These are phyloP conservation scores for Phytophthora parvispora DNA, from an alignment of 352 stramenopile species.

Conservation along the genomic window DNA sequence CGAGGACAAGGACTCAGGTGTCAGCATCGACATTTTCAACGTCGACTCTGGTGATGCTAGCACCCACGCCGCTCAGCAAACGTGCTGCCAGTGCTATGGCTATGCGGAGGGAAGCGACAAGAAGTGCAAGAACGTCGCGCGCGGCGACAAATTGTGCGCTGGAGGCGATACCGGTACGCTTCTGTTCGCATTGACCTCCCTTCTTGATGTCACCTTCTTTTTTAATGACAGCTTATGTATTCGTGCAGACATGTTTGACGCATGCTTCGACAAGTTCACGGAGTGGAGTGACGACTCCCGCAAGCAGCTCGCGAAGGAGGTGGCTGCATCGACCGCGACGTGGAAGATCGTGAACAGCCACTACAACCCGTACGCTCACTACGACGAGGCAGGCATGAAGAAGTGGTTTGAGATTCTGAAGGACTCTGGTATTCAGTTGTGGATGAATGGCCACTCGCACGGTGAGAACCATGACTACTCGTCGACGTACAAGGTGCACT, in stretches of 20 bases:
- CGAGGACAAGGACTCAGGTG: slow-evolving; percentile 42
- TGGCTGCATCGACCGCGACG: slow-evolving; percentile 56
- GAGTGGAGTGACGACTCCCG: slow-evolving; percentile 64
- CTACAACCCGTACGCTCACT: slow-evolving; percentile 67
- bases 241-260: slow-evolving; percentile 46
- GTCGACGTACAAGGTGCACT: slow-evolving; percentile 61
- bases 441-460: slow-evolving; percentile 70
- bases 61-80: slow-evolving; percentile 57
- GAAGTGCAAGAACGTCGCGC: slow-evolving; percentile 52
- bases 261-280: slow-evolving; percentile 50
- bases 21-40: slow-evolving; percentile 74
- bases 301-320: slow-evolving; percentile 44
- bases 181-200: no score
- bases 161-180: slow-evolving; percentile 28
- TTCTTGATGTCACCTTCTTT: not conserved
- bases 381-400: slow-evolving; percentile 31
- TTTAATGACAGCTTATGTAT: not conserved
- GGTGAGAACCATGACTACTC: slow-evolving; percentile 76
- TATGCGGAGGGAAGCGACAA: slow-evolving; percentile 51
- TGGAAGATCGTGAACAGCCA: slow-evolving; percentile 80
- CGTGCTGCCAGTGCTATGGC: slow-evolving; percentile 72
- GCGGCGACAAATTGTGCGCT: slow-evolving; percentile 48
- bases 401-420: slow-evolving; percentile 60
- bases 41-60: slow-evolving; percentile 66
- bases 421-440: slow-evolving; percentile 47